Evolutionary conservation across 108 stramenopile genomes (phyloP).

Genomic region (Fragilaria radians): DNA sequence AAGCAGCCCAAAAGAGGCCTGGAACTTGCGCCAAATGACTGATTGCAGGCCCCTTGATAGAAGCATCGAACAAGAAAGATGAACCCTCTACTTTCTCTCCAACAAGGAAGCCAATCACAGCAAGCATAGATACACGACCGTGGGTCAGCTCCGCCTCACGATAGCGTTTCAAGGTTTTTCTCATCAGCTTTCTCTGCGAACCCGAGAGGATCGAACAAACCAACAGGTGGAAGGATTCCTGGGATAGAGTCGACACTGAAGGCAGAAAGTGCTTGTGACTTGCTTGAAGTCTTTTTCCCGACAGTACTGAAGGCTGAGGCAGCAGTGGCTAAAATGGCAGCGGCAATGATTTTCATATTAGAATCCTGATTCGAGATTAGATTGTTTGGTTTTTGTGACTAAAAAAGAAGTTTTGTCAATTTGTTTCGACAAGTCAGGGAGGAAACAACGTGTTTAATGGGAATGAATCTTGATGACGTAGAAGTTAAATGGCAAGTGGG

Average conservation of each 20-base stretch:
- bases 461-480: too few species aligned
- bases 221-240: constrained; percentile 39
- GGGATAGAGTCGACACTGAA: too few species aligned
- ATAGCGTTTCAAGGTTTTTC: constrained; percentile 33
- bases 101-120: constrained; percentile 33
- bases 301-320: neutral
- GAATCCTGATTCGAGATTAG: too few species aligned
- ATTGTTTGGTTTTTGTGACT: too few species aligned
- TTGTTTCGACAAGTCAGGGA: too few species aligned
- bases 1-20: constrained; percentile 28
- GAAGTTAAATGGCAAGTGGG: too few species aligned
- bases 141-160: constrained; percentile 64
- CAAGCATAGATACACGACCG: constrained; percentile 43
- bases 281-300: neutral
- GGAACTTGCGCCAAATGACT: constrained; percentile 42
- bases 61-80: constrained; percentile 41
- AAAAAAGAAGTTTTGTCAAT: too few species aligned
- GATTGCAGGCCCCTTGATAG: constrained; percentile 50
- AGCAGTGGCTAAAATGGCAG: neutral
- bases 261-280: too few species aligned
- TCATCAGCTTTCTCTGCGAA: constrained; percentile 49
- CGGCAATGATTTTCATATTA: too few species aligned
- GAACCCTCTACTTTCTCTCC: constrained; percentile 35
- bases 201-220: constrained; percentile 50
- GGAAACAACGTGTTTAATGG: too few species aligned